phyloP scores from a whole-genome alignment of 2,329 filamentous ascomycete genomes.

The Diplodia scrobiculata region DNA sequence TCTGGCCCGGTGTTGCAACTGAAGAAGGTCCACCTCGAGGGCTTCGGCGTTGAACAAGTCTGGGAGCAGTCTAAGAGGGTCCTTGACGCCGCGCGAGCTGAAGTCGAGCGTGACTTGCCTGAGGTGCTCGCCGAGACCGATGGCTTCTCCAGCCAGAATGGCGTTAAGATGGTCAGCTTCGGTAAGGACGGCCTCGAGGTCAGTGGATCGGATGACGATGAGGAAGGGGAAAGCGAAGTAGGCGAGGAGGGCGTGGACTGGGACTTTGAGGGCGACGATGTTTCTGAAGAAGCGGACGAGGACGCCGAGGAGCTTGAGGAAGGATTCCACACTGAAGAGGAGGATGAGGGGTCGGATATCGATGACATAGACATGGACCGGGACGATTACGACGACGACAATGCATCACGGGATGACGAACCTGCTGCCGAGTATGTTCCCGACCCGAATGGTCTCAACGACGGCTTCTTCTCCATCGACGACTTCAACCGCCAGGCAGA shows the following conservation, averaged over 20 bases:
- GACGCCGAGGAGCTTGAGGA: slow-evolving; percentile 42
- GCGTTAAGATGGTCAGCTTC: slow-evolving; percentile 43
- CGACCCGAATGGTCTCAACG: slow-evolving; percentile 85
- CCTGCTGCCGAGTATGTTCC: slow-evolving; percentile 61
- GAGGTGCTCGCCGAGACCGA: slow-evolving; percentile 45
- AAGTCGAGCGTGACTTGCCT: slow-evolving; percentile 55
- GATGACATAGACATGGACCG: slow-evolving; percentile 41
- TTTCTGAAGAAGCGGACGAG: slow-evolving; percentile 39
- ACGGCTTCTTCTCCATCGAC: slow-evolving; percentile 97
- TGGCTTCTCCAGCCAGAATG: slow-evolving; percentile 31
- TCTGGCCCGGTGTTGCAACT: slow-evolving; percentile 66
- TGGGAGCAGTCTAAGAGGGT: slow-evolving; percentile 93
- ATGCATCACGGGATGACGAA: slow-evolving; percentile 49
- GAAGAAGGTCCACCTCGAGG: slow-evolving; percentile 80
- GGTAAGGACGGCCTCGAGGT: slow-evolving; percentile 49
- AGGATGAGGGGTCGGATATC: slow-evolving; percentile 37
- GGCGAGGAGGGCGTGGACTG: slow-evolving; percentile 35
- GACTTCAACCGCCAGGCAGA: slow-evolving; percentile 95
- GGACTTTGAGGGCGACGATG: slow-evolving; percentile 39
- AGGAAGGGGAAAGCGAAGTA: slow-evolving; percentile 32
- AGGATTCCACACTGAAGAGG: slow-evolving; percentile 35
- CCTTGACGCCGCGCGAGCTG: slow-evolving; percentile 64
- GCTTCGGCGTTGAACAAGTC: slow-evolving; percentile 84
- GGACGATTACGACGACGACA: slow-evolving; percentile 46
- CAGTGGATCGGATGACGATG: slow-evolving; percentile 39